Percentiles rank a stretch among this genome's conserved stretches.
Evolutionary conservation across 2,329 filamentous ascomycete genomes (phyloP).

Genomic region (Mycosphaerella arachidis): DNA sequence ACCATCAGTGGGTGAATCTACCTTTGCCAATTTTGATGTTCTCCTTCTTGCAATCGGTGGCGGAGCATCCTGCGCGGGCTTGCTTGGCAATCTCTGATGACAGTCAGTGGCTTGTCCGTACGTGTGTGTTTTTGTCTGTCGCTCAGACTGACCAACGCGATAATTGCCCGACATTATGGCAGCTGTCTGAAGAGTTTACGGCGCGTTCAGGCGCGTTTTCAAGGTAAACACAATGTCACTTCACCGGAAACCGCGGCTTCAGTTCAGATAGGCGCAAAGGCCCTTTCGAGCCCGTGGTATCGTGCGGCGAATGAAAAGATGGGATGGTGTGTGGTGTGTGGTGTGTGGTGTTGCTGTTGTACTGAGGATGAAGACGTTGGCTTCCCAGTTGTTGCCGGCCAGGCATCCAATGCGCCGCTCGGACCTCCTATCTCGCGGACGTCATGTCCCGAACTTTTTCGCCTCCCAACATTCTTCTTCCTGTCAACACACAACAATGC

Average conservation of each 20-base stretch:
- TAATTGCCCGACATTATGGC: constrained; percentile 16
- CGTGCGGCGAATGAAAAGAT: neutral
- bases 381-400: neutral
- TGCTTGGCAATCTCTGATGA: constrained; percentile 63
- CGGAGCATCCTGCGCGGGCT: constrained; percentile 70
- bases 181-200: neutral
- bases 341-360: neutral
- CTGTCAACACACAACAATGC: constrained; percentile 14
- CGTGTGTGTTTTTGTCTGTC: neutral
- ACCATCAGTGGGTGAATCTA: neutral
- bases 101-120: neutral
- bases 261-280: neutral
- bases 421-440: neutral
- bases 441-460: neutral
- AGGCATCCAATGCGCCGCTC: neutral
- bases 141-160: constrained; percentile 14
- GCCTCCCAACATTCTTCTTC: neutral
- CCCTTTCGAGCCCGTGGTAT: neutral
- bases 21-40: constrained; percentile 69
- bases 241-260: neutral
- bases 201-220: neutral
- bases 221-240: neutral
- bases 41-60: constrained; percentile 66
- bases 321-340: neutral
- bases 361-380: neutral